A percentile compares a stretch with the other conserved stretches of the same genome.
These are phyloP conservation scores for Emiliania huxleyi DNA, from an alignment of 78 protist genomes.

Conservation along the genomic window DNA sequence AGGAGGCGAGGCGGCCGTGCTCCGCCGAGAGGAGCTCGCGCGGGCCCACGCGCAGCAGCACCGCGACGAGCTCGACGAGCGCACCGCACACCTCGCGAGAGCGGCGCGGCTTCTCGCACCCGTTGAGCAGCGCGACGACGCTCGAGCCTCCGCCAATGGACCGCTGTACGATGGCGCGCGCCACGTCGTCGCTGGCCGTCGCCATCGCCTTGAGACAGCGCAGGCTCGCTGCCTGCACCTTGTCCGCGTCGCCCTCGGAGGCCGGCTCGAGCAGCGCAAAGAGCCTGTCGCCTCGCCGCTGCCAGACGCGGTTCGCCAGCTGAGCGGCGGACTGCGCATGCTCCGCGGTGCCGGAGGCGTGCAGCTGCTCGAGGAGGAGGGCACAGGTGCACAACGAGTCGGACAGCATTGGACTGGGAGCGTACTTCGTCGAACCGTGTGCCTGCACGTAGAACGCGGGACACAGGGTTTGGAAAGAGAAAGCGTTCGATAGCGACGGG, in stretches of 20 bases:
- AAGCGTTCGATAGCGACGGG: no score
- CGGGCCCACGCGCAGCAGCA: not conserved
- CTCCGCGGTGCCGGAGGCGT: no score
- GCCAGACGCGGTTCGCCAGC: not conserved
- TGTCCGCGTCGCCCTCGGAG: not conserved
- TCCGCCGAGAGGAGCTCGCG: not conserved
- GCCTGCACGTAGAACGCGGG: no score
- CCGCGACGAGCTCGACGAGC: not conserved
- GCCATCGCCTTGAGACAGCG: not conserved
- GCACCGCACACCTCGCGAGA: not conserved
- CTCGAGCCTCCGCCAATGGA: not conserved
- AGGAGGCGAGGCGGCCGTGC: not conserved
- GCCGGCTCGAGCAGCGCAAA: not conserved
- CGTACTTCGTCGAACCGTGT: no score
- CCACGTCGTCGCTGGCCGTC: not conserved
- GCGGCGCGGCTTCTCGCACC: not conserved
- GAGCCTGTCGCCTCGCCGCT: not conserved
- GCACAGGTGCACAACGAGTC: no score
- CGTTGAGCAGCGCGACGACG: not conserved
- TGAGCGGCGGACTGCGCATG: no score
- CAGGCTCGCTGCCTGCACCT: not conserved
- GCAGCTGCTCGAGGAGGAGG: no score
- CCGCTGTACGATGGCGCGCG: not conserved
- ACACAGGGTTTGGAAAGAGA: no score
- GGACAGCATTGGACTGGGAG: no score